These are phyloP conservation scores for Sporothrix brasiliensis DNA, from an alignment of 2,329 filamentous ascomycete species.

Conservation along the genomic window DNA sequence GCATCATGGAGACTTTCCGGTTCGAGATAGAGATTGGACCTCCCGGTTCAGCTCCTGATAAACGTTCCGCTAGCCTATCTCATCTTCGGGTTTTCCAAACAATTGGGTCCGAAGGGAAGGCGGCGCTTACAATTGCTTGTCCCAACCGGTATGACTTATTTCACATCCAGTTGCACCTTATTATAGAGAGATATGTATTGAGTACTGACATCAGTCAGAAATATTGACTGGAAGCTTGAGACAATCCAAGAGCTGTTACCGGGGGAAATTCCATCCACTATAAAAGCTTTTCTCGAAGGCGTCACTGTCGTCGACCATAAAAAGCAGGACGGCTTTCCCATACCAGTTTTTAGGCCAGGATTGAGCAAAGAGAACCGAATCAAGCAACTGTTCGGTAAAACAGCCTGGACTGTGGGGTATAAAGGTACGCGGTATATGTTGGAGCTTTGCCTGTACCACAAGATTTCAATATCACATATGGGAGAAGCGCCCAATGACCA, in stretches of 20 bases:
- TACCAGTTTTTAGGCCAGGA: slow-evolving; percentile 34
- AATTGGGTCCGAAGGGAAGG: slow-evolving; percentile 21
- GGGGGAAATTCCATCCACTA: slow-evolving; percentile 34
- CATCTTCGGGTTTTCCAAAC: slow-evolving; percentile 32
- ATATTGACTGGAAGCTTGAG: slow-evolving; percentile 47
- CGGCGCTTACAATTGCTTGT: slow-evolving; percentile 41
- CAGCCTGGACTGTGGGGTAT: slow-evolving; percentile 43
- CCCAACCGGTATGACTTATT: slow-evolving; percentile 41
- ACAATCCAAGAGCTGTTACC: slow-evolving; percentile 38
- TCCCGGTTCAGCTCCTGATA: slow-evolving; percentile 6
- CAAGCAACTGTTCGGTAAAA: slow-evolving; percentile 42
- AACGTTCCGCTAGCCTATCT: slow-evolving; percentile 20
- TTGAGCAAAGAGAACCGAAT: slow-evolving; percentile 37
- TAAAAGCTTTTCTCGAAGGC: slow-evolving; percentile 38
- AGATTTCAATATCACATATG: slow-evolving; percentile 37
- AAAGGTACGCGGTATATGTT: slow-evolving; percentile 42
- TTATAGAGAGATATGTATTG: neutral
- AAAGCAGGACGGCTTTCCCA: slow-evolving; percentile 39
- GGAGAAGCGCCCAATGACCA: slow-evolving; percentile 7
- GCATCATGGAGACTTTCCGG: slow-evolving; percentile 34
- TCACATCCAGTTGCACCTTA: neutral
- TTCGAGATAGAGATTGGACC: slow-evolving; percentile 36
- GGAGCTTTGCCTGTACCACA: slow-evolving; percentile 44
- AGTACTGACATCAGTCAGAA: slow-evolving; percentile 38
- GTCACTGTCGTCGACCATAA: slow-evolving; percentile 37